Evolutionary conservation across 495 filamentous ascomycete species (phyloP).

Genomic region (Penicillium cosmopolitanum): DNA sequence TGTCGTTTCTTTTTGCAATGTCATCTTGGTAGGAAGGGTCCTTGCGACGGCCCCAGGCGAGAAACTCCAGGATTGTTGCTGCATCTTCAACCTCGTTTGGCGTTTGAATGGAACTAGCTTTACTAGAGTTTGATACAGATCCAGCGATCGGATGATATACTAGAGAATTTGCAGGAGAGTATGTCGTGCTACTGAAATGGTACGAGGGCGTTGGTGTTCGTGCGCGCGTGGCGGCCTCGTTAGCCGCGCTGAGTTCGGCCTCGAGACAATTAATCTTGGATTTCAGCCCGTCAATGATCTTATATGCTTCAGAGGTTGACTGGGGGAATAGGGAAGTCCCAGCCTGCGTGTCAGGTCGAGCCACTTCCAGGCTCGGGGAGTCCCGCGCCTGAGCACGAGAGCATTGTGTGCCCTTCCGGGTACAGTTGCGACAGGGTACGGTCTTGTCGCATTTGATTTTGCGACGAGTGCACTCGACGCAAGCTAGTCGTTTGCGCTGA

Average conservation of each 20-base stretch:
- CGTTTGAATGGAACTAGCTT: conserved; percentile 4
- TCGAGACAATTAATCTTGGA: conserved; percentile 25
- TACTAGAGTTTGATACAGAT: background rate
- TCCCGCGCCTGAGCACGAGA: conserved; percentile 22
- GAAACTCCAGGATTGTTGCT: conserved; percentile 48
- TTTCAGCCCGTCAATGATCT: conserved; percentile 23
- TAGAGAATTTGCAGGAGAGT: conserved; percentile 10
- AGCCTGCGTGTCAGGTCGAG: conserved; percentile 2
- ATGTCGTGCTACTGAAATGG: conserved; percentile 2
- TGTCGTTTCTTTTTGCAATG: conserved; percentile 21
- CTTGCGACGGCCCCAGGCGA: conserved; percentile 47
- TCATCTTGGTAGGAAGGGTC: conserved; percentile 38
- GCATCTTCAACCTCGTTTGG: conserved; percentile 40
- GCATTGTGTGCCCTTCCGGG: conserved; percentile 20
- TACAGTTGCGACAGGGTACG: conserved; percentile 32
- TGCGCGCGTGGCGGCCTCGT: conserved; percentile 1
- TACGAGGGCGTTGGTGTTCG: background rate
- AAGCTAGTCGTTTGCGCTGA: conserved; percentile 31
- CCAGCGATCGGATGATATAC: background rate
- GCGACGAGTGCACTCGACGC: conserved; percentile 32
- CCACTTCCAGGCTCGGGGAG: conserved; percentile 17
- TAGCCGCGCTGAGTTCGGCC: conserved; percentile 17
- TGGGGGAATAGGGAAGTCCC: conserved; percentile 8
- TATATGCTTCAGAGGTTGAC: conserved; percentile 9
- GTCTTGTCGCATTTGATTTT: conserved; percentile 37